phyloP scores from a whole-genome alignment of 2,329 filamentous ascomycete genomes.

The Lecanosticta acicola region DNA sequence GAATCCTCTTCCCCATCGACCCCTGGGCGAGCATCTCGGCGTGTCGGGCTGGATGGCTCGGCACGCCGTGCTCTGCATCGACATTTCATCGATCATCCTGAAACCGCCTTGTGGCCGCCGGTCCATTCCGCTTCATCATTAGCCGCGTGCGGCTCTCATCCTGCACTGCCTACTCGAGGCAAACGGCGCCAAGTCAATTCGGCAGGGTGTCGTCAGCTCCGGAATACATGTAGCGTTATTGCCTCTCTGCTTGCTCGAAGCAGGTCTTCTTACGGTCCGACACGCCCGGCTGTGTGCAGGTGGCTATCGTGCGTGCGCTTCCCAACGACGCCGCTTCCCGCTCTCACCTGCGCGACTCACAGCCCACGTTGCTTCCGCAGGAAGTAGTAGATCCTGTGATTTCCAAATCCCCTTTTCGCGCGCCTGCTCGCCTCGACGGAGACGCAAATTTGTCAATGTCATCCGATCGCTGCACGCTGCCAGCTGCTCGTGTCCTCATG shows the following conservation, averaged over 20 bases:
- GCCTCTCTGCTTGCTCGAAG: not conserved
- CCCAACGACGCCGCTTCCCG: conserved; percentile 14
- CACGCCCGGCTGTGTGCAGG: conserved; percentile 12
- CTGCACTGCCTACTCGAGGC: not conserved
- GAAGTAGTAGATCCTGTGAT: conserved; percentile 9
- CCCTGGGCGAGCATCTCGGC: not conserved
- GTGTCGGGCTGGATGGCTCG: not conserved
- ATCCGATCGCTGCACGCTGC: conserved; percentile 7
- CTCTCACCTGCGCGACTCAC: conserved; percentile 13
- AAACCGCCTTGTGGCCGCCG: not conserved
- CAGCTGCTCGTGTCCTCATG: conserved; percentile 11
- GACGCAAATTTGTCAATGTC: conserved; percentile 17
- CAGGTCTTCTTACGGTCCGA: not conserved
- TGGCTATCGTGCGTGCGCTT: conserved; percentile 8
- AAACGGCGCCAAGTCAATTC: not conserved
- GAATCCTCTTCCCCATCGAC: not conserved
- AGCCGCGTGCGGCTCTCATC: not conserved
- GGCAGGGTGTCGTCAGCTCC: not conserved
- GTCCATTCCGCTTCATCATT: not conserved
- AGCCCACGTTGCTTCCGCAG: conserved; percentile 6
- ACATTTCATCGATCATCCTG: not conserved
- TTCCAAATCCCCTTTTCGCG: too few relatives aligned
- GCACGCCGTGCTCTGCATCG: conserved; percentile 4
- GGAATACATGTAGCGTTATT: not conserved
- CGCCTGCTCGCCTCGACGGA: conserved; percentile 3